Conservation (phyloP, 2,329 filamentous ascomycete species). For the Aspergillus sp. region DNA sequence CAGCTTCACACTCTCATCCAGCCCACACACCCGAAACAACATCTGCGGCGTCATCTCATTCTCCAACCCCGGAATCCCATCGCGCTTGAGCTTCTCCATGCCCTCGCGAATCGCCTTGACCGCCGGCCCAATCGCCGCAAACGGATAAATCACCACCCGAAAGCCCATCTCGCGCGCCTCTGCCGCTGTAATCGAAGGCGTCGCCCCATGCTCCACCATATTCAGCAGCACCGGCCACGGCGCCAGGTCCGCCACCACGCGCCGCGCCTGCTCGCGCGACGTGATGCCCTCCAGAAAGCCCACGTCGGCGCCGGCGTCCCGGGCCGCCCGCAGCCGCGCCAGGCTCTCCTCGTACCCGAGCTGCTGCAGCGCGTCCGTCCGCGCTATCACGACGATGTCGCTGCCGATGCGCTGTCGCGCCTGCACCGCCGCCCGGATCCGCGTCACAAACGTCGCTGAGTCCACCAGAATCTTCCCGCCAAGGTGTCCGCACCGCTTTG, state of each 20-base stretch:
- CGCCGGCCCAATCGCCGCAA: slow-evolving; percentile 38
- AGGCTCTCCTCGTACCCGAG: slow-evolving; percentile 42
- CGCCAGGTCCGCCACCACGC: slow-evolving; percentile 34
- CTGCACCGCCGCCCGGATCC: slow-evolving; percentile 38
- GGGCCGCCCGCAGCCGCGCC: slow-evolving; percentile 36
- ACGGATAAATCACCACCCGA: slow-evolving; percentile 43
- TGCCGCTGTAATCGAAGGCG: slow-evolving; percentile 36
- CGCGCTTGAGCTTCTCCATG: slow-evolving; percentile 35
- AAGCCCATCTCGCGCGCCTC: slow-evolving; percentile 43
- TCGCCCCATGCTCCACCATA: slow-evolving; percentile 44
- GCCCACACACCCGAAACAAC: slow-evolving; percentile 43
- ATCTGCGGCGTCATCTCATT: slow-evolving; percentile 35
- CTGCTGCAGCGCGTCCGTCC: slow-evolving; percentile 37
- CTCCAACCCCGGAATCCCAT: slow-evolving; percentile 31
- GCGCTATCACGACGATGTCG: slow-evolving; percentile 46
- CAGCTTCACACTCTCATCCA: slow-evolving; percentile 40
- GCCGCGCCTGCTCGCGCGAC: slow-evolving; percentile 35
- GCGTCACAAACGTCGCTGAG: slow-evolving; percentile 29
- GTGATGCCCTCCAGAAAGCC: slow-evolving; percentile 43
- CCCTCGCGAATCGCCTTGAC: slow-evolving; percentile 35
- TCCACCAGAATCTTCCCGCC: slow-evolving; percentile 40
- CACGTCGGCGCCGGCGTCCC: slow-evolving; percentile 40
- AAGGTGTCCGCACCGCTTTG: slow-evolving; percentile 42
- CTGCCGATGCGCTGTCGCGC: slow-evolving; percentile 31
- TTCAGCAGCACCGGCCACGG: slow-evolving; percentile 43